Evolutionary conservation across 306 rosid species (phyloP).

Genomic region (Quercus robur): DNA sequence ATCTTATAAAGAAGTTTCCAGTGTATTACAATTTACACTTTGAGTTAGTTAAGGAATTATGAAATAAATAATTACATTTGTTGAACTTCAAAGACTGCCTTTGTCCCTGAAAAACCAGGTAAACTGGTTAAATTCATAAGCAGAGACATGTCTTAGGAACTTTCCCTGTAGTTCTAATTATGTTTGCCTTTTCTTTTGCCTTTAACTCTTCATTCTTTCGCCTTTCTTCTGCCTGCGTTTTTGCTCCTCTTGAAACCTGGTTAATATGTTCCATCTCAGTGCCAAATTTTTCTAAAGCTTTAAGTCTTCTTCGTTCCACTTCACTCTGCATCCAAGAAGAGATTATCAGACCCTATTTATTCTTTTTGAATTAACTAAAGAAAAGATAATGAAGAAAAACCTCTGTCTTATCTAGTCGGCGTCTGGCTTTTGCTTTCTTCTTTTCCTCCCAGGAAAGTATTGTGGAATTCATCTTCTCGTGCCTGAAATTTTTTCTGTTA

Average conservation of each 20-base stretch:
- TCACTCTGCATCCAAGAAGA: constrained; percentile 37
- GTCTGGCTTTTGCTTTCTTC: constrained; percentile 47
- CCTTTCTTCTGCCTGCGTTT: constrained; percentile 38
- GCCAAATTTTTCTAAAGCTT: constrained; percentile 20
- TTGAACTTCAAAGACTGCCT: not conserved
- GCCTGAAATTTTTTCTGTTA: constrained; percentile 45
- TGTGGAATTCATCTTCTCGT: constrained; percentile 31
- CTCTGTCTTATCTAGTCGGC: constrained; percentile 37
- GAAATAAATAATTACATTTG: constrained; percentile 21
- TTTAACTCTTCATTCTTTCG: constrained; percentile 38
- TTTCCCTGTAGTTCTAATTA: constrained; percentile 57
- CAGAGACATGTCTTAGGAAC: constrained; percentile 48
- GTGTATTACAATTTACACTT: constrained; percentile 2
- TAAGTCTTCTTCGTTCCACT: constrained; percentile 34
- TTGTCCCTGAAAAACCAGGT: not conserved
- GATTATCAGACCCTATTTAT: not conserved
- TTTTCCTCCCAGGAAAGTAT: constrained; percentile 69
- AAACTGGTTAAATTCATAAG: constrained; percentile 38
- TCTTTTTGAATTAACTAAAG: not conserved
- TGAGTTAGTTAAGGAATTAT: constrained; percentile 4
- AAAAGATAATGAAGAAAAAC: constrained; percentile 29
- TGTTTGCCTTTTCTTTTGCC: constrained; percentile 51
- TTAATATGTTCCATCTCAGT: constrained; percentile 24
- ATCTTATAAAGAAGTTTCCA: not conserved
- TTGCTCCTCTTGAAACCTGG: constrained; percentile 51